Evolutionary conservation across 1,139 yeast species (phyloP).

Genomic region (Debaryomycetaceae sp.): DNA sequence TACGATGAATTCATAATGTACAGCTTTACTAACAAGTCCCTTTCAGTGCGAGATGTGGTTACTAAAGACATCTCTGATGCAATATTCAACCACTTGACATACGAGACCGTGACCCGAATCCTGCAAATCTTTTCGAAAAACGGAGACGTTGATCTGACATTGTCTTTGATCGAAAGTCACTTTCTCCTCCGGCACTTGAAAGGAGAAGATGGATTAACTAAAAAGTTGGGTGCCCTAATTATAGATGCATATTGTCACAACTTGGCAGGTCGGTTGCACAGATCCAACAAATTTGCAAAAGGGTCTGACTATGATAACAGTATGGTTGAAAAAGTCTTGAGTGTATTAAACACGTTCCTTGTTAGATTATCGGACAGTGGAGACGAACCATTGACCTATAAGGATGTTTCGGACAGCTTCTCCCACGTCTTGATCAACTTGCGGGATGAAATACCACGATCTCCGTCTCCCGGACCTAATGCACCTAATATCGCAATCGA

Average conservation of each 20-base stretch:
- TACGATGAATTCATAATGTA: constrained; percentile 22
- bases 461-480: too few relatives aligned
- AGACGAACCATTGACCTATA: constrained; percentile 10
- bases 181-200: constrained; percentile 20
- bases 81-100: constrained; percentile 4
- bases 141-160: constrained; percentile 29
- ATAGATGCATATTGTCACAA: constrained; percentile 29
- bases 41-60: constrained; percentile 16
- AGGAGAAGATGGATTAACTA: constrained; percentile 25
- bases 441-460: too few relatives aligned
- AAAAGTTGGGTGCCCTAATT: constrained; percentile 22
- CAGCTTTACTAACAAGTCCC: constrained; percentile 12
- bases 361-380: constrained; percentile 6
- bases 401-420: constrained; percentile 21
- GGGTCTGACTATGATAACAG: constrained; percentile 10
- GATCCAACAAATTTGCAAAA: constrained; percentile 4
- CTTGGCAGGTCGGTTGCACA: constrained; percentile 3
- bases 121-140: constrained; percentile 22
- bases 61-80: constrained; percentile 6
- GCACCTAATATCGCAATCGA: constrained; percentile 12
- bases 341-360: constrained; percentile 20
- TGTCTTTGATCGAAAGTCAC: constrained; percentile 27
- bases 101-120: constrained; percentile 10
- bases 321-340: constrained; percentile 17
- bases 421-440: constrained; percentile 20